Evolutionary conservation across 2,329 filamentous ascomycete species (phyloP), one percentile per base, ranked within the genome.

Genomic region (Aplosporella prunicola): DNA sequence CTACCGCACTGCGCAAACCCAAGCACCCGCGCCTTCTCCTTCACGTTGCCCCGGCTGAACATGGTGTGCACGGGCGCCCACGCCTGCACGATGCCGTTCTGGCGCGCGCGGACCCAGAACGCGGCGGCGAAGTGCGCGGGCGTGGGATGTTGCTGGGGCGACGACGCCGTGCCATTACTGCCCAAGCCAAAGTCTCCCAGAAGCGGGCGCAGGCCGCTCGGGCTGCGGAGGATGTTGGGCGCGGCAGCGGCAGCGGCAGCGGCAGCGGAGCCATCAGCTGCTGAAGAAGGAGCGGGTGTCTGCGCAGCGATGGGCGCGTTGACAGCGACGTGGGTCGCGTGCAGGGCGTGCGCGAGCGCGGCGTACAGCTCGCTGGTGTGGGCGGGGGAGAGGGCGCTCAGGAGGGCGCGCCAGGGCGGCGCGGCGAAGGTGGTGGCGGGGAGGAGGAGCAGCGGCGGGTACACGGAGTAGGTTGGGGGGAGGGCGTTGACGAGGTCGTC

Each of bases 31-130:
- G 82, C 78, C 56, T 95, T 96, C 61, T 96, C 89, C 34, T 78
- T 82, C 42, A 95, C 68, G 58, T 95, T 96, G 3, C 89, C 88
- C 1, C 87, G 74, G 44, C 81, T 87, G 57, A 96, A 96, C 88
- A 95, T 95, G 17, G 87, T 93, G 69, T 86, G 88, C 1, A 79
- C 62, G 10, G 89, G 89, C 1, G 87, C 82, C 88, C 88, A 96
- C 2, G 73, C 79, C 63, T 96, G 89, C 23, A 66, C 61, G 41
- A 96, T 82, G 2, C 80, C 82, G 41, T 74, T 70, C 55, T 94
- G 87, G 35, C 71, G 75, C 4, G 81, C 79, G 9, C 70, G 73
- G 1, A 82, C 82, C 89, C 89, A 96, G 44, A 93, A 75, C 0
- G 86, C 80, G 1, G 56, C 41, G 1, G 66, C 55, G 41, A 93